Conservation (phyloP, 805 yeast genomes). For the Phaffomyces antillensis region DNA sequence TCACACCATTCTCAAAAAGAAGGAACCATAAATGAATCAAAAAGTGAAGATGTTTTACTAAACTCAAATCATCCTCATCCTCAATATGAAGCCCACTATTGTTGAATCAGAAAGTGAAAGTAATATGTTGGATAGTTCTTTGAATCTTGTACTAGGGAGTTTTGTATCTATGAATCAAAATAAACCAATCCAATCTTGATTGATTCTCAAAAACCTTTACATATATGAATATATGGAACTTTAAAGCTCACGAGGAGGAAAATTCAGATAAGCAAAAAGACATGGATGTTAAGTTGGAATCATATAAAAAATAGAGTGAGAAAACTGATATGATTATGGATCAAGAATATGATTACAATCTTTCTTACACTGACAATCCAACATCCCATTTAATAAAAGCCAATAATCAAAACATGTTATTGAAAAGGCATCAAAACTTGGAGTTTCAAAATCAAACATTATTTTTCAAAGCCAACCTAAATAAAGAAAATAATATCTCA, state of each 20-base stretch:
- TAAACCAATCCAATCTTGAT: not conserved
- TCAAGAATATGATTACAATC: conserved; percentile 14
- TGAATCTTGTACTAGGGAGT: not conserved
- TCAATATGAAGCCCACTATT: too few species aligned
- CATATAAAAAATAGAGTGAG: not conserved
- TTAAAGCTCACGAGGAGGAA: conserved; percentile 8
- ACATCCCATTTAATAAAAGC: not conserved
- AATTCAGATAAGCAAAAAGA: not conserved
- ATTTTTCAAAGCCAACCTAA: not conserved
- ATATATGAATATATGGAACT: conserved; percentile 3
- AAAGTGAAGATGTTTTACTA: not conserved
- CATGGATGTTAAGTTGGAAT: not conserved
- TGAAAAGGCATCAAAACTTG: not conserved
- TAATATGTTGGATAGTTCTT: conserved; percentile 1
- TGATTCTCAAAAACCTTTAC: not conserved
- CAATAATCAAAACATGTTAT: not conserved
- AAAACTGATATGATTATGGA: conserved; percentile 13
- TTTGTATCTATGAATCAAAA: not conserved
- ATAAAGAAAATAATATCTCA: not conserved
- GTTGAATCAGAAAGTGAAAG: not conserved
- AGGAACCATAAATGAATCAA: too few species aligned
- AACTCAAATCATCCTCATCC: too few species aligned
- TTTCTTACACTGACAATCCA: not conserved
- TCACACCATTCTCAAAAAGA: too few species aligned
- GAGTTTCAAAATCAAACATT: not conserved